Evolutionary conservation across 1,284 basidiomycete species (phyloP), one percentile per base, ranked within the genome.

Genomic region (Ceratobasidium theobromae): DNA sequence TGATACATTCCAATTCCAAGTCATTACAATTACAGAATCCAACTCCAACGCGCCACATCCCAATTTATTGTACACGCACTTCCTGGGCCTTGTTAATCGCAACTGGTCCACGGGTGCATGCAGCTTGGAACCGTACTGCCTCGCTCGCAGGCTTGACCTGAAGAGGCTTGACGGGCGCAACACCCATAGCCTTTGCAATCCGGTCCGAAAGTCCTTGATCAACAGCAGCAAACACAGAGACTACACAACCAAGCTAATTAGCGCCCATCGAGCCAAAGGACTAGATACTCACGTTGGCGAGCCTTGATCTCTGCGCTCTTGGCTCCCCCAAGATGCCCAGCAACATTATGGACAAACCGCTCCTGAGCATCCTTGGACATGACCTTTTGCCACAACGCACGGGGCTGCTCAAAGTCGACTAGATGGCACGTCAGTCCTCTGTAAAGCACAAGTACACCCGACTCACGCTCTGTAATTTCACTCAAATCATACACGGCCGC

Each of bases 361-460:
- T 85, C 80, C 53, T 85, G 82, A 65, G 84, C 82, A 23, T 79
- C 79, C 67, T 92, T 86, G 69, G 81, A 82, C 80, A 93, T 89
- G 25, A 95, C 93, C 72, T 85, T 87, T 69, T 77, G 74, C 84
- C 86, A 96, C 49, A 97, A 79, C 14, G 81, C 85, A 67, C 93
- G 85, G 5, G 95, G 93, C 74, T 95, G 93, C 78, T 93, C 90
- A 74, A 97, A 97, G 82, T 97, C 94, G 73, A 91, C 85, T 88
- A 73, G 35, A 16, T 38, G 9, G 35, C 16, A 46, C 64, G 40
- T 70, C 46, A 30, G 12, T 70, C 32, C 68, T n/a, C 35, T 8
- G 35, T 38, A 16, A n/a, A n/a, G n/a, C n/a, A 25, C 14, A 27
- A 38, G 11, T 5, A 21, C 46, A 55, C 3, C 14, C 16, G n/a